Evolutionary conservation across 306 rosid genomes (phyloP).

Genomic region (Pterocarpus macrocarpus): DNA sequence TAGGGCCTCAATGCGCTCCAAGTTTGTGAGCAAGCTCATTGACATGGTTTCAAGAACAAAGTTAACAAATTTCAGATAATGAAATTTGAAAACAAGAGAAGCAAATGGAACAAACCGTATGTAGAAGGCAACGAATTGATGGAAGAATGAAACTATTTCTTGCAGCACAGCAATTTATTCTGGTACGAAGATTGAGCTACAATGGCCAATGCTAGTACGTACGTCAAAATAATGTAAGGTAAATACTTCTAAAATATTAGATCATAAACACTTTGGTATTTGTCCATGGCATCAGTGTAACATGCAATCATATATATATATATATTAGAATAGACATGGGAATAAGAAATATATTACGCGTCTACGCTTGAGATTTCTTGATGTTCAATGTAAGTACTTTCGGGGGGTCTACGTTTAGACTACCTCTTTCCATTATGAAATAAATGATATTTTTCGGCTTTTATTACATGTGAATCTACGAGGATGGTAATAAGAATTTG

Average conservation of each 20-base stretch:
- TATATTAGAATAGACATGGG: too few species aligned
- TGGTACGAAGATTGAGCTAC: neutral
- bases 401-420: too few species aligned
- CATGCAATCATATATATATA: neutral
- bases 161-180: neutral
- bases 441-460: too few species aligned
- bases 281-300: too few species aligned
- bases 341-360: too few species aligned
- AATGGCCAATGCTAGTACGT: neutral
- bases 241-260: neutral
- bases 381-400: too few species aligned
- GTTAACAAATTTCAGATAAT: neutral
- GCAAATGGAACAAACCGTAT: neutral
- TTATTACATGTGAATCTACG: too few species aligned
- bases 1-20: constrained; percentile 13
- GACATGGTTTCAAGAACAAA: constrained; percentile 35
- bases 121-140: too few species aligned
- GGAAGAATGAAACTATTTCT: neutral
- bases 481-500: too few species aligned
- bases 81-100: neutral
- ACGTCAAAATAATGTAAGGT: neutral
- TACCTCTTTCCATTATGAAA: too few species aligned
- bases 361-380: too few species aligned
- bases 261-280: too few species aligned
- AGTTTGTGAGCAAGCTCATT: constrained; percentile 20